Conservation (phyloP, 345 rosid species). For the Boechera stricta region DNA sequence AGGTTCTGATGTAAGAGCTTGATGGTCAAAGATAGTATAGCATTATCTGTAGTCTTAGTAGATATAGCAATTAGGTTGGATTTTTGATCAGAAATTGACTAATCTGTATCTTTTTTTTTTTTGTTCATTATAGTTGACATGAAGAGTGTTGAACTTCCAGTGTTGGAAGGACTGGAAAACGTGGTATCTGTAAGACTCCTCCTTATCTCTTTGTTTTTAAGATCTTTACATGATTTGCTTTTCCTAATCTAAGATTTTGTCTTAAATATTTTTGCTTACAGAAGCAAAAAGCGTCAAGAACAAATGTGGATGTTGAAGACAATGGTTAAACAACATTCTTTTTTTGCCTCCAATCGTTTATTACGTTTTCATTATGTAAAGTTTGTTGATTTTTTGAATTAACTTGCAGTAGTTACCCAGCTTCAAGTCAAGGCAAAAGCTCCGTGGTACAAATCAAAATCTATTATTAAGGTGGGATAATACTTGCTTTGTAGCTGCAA, state of each 20-base stretch:
- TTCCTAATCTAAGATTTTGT: neutral
- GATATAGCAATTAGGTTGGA: neutral
- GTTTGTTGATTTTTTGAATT: constrained; percentile 25
- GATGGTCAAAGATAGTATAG: neutral
- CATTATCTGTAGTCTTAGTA: neutral
- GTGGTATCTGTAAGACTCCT: constrained; percentile 31
- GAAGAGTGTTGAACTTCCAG: constrained; percentile 62
- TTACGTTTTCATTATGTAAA: neutral
- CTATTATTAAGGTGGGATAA: constrained; percentile 60
- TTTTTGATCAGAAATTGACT: constrained; percentile 6
- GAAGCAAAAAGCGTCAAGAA: constrained; percentile 50
- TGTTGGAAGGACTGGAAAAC: constrained; percentile 63
- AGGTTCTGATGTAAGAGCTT: constrained; percentile 3
- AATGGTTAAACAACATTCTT: constrained; percentile 54
- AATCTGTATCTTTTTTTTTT: neutral
- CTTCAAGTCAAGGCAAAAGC: constrained; percentile 47
- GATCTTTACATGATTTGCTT: neutral
- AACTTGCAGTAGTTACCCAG: constrained; percentile 52
- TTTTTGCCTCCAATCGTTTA: neutral
- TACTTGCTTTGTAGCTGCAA: neutral
- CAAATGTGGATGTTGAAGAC: constrained; percentile 42
- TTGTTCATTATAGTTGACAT: constrained; percentile 46
- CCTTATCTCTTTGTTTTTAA: constrained; percentile 9
- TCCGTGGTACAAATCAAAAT: constrained; percentile 65
- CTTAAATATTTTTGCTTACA: constrained; percentile 30